These are phyloP conservation scores for Apostasia shenzhenica DNA, from an alignment of 106 monocot genomes.

Conservation along the genomic window DNA sequence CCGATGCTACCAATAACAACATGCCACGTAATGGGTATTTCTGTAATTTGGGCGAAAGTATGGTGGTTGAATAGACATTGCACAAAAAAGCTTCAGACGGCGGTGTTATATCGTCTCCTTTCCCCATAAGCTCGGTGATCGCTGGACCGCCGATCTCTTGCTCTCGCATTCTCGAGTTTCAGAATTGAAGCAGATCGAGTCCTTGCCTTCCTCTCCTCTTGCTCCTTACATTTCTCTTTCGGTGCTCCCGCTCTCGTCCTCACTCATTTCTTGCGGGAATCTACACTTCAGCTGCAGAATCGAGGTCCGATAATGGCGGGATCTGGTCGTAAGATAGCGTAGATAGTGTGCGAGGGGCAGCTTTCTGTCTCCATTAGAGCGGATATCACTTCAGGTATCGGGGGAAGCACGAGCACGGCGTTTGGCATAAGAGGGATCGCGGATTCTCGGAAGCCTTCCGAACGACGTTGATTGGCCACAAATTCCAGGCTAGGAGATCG, in stretches of 20 bases:
- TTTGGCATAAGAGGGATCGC: not conserved
- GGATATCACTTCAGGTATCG: not conserved
- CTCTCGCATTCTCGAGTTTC: too few species aligned
- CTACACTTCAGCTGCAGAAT: not conserved
- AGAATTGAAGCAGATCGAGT: conserved; percentile 14
- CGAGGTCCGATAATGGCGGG: conserved; percentile 15
- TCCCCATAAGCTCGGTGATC: conserved; percentile 39
- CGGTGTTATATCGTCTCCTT: conserved; percentile 16
- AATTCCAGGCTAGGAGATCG: not conserved
- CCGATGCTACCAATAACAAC: too few species aligned
- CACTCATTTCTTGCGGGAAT: not conserved
- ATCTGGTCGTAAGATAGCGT: not conserved
- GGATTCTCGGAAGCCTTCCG: not conserved
- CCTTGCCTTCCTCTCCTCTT: not conserved
- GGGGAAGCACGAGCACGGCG: not conserved
- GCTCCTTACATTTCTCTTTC: not conserved
- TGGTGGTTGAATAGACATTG: not conserved
- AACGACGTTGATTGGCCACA: not conserved
- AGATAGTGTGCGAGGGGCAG: not conserved
- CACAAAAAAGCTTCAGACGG: conserved; percentile 12
- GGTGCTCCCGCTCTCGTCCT: not conserved
- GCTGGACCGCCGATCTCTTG: conserved; percentile 29
- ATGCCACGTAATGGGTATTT: too few species aligned
- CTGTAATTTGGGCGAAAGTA: too few species aligned
- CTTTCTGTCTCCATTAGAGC: not conserved